Percentiles rank a stretch among this genome's conserved stretches.
phyloP scores from a whole-genome alignment of 2,329 filamentous ascomycete genomes.

The Cadophora luteo-olivacea region DNA sequence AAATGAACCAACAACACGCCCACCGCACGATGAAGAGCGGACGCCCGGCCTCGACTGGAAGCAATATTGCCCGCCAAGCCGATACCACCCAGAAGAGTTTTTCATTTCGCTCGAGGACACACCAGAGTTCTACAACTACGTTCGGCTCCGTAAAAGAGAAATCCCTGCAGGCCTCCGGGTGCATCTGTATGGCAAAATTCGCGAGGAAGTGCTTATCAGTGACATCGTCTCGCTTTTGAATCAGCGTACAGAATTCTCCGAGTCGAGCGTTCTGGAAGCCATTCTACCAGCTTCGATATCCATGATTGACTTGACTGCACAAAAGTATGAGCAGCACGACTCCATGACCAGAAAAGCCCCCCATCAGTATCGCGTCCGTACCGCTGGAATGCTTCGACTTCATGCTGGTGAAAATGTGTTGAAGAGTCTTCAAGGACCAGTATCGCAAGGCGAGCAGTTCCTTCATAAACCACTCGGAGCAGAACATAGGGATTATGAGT shows the following conservation, averaged over 20 bases:
- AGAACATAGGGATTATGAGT: neutral
- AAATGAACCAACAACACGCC: neutral
- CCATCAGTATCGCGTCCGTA: neutral
- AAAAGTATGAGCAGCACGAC: neutral
- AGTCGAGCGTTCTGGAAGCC: neutral
- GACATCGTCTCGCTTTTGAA: neutral
- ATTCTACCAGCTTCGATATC: neutral
- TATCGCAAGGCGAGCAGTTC: neutral
- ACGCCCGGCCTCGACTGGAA: neutral
- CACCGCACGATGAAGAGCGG: neutral
- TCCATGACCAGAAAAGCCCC: neutral
- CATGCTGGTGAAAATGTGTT: neutral
- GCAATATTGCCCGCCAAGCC: neutral
- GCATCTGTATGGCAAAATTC: neutral
- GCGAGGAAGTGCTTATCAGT: neutral
- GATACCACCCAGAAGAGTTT: neutral
- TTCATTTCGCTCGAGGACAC: neutral
- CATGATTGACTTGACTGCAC: neutral
- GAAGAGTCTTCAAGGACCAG: neutral
- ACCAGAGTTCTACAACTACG: neutral
- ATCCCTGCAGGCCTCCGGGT: neutral
- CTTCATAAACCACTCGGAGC: neutral
- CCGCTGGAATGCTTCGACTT: neutral
- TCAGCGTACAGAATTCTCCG: neutral
- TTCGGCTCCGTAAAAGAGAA: neutral